Base-by-base conservation (phyloP, 106 monocot species). In the Acanthochlamys bracteata region DNA sequence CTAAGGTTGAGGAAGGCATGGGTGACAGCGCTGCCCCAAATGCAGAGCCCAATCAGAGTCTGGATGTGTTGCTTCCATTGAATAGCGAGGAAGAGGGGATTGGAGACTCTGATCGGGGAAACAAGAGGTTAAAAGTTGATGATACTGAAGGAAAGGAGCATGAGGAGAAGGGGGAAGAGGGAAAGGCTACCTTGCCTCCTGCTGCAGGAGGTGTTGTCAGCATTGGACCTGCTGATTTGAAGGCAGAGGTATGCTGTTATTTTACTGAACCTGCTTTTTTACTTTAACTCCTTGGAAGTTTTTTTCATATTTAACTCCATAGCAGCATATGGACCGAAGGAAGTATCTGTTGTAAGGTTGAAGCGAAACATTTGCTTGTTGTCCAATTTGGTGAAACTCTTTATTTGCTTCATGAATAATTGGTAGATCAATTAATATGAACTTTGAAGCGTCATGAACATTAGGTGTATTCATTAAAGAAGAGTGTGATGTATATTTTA, bases 1-100 rank as follows among this genome's bases (percentile, higher is more conserved):
- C 20, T 15, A 65, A 66, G 33, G 10, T 41, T 7, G 63, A 68
- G 16, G 53, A 47, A 3, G 55, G 62, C 62, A 42, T 63, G 41
- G 62, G 62, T 7, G 62, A 63, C 11, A 63, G 33, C 41, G 41
- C 41, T 10, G 41, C 41, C 62, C 19, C 11, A 6, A 10, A 17
- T 10, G 16, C 61, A 6, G 7, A 12, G 61, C 21, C 59, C 3
- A 14, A 33, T 24, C 21, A 14, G 6, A 7, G 7, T 7, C 16
- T 2, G 22, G 53, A 54, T 11, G 16, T 19, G 7, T 8, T 6
- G 16, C 16, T 4, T 19, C 53, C 19, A 4, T 10, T 21, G 3
- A 63, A 42, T 40, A 42, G 22, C 19, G 41, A 42, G 40, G n/a
- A 20, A 3, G 62, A 20, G 17, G 22, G 41, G 17, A 20, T 0